Base-by-base conservation (phyloP, 106 monocot species). In the Platanthera guangdongensis region DNA sequence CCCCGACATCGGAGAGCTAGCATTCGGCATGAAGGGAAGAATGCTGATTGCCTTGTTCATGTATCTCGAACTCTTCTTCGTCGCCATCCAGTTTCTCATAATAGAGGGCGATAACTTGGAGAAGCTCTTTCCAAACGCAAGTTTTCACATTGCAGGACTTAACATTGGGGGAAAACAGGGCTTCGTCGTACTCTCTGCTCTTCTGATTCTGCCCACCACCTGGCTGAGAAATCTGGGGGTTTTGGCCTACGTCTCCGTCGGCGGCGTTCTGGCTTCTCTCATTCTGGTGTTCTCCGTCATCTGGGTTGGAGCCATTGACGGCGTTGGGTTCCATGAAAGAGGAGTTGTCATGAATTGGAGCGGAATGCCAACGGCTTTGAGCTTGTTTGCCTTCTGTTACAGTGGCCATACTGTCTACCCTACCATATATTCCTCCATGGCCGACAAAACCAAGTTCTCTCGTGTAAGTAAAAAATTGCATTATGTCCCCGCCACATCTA, bases 21-120 rank as follows among this genome's bases (percentile, higher is more conserved):
- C 95, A 9, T 95, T 95, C 28, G 92, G 92, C 9, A 53, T 39
- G 10, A 87, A 85, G 62, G 95, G 95, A 3, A 86, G 82, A 51
- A 72, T 90, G 63, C 7, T 76, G 47, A 79, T 95, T 0, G 79
- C 88, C n/a, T 51, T 81, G 16, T 81, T 90, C 85, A 84, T 95
- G 90, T 95, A 95, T 79, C 83, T 92, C 1, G 95, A 95, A 84
- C 76, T 95, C 48, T 93, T 88, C 45, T 82, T 95, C 0, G 95
- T 87, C 0, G 83, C 92, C 0, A 76, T 89, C 19, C 87, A 87
- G 72, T 93, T 95, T 81, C 77, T 95, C 54, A 88, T 95, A 46
- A 57, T 93, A 2, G 95, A 90, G 78, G 95, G 92, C 2, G 95
- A 95, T 74, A 90, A 93, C 77, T 52, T 95, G 57, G 87, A 82